Base-by-base conservation (phyloP, 495 filamentous ascomycete genomes). In the Tuber magnatum region DNA sequence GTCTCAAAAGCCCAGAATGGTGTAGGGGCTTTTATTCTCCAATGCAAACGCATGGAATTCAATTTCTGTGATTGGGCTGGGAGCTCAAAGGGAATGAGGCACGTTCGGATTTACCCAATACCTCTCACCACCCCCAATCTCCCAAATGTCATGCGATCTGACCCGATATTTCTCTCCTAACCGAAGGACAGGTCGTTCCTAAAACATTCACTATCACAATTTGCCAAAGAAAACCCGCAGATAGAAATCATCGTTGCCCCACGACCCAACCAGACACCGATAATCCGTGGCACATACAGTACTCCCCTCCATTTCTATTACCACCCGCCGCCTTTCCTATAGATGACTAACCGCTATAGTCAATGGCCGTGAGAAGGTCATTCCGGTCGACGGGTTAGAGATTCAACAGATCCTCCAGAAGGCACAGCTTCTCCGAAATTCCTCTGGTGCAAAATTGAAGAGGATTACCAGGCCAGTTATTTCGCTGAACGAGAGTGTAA, bases 61-160 rank as follows among this genome's bases (percentile, higher is more conserved):
- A 92, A 97, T 85, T 99, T 97, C 87, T 97, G 95, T 86, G 93
- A 97, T 86, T 93, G 90, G 88, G 92, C 91, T 9, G 95, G 94
- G 78, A 94, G 91, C 84, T 97, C 94, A 46, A 88, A 85, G 75
- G 95, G 95, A 83, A 97, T 99, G 94, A 94, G 94, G 94, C 97
- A 86, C 80, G 90, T 85, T 69, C n/a, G 72, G 68, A 74, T 24
- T n/a, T 43, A 44, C 77, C 18, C 43, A 76, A 40, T 10, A 69
- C 46, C 32, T 40, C 68, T 73, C 43, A 76, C 75, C 51, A n/a
- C 41, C 40, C n/a, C 65, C 39, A 73, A 78, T 78, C 32, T 42
- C n/a, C 32, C 43, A 73, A 71, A 43, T 24, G 28, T 71, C 40
- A 65, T 20, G 14, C 56, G 32, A 65, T 7, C 28, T 20, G 10